phyloP scores from a whole-genome alignment of 495 filamentous ascomycete genomes.

The Aspergillus conjunctus region DNA sequence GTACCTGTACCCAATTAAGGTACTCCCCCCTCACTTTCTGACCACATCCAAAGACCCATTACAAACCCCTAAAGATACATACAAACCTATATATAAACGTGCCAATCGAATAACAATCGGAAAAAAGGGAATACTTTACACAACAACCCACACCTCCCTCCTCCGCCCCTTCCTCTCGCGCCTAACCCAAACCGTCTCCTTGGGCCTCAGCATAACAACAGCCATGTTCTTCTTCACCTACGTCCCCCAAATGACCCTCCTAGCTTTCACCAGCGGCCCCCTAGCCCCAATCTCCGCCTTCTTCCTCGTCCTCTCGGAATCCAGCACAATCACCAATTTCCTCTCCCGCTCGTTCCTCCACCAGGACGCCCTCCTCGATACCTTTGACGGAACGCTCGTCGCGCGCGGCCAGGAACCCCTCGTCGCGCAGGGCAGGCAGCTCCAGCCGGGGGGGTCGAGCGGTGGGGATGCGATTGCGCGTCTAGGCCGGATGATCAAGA shows the following conservation, averaged over 20 bases:
- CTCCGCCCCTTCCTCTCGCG: constrained; percentile 70
- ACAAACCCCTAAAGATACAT: too few relatives aligned
- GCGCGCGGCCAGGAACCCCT: constrained; percentile 56
- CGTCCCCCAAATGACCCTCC: constrained; percentile 80
- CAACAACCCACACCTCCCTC: constrained; percentile 51
- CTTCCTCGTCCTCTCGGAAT: constrained; percentile 79
- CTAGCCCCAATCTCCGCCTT: constrained; percentile 71
- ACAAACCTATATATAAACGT: neutral
- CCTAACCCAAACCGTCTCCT: constrained; percentile 65
- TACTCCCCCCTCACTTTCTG: constrained; percentile 28
- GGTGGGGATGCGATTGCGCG: constrained; percentile 56
- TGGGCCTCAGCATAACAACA: constrained; percentile 71
- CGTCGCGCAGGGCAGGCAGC: constrained; percentile 70
- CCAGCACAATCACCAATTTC: constrained; percentile 73
- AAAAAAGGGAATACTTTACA: constrained; percentile 73
- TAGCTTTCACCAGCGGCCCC: constrained; percentile 80
- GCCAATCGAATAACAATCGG: constrained; percentile 20
- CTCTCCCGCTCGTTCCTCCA: constrained; percentile 76
- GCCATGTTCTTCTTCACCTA: constrained; percentile 90
- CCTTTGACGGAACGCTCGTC: constrained; percentile 82
- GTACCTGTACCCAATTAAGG: constrained; percentile 87
- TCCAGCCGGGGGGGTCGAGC: constrained; percentile 35
- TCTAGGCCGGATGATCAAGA: constrained; percentile 72
- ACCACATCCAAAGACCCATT: constrained; percentile 1
- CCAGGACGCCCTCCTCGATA: constrained; percentile 80